phyloP scores from a whole-genome alignment of 192 early-diverging fungal species.

The Funneliformis mosseae region DNA sequence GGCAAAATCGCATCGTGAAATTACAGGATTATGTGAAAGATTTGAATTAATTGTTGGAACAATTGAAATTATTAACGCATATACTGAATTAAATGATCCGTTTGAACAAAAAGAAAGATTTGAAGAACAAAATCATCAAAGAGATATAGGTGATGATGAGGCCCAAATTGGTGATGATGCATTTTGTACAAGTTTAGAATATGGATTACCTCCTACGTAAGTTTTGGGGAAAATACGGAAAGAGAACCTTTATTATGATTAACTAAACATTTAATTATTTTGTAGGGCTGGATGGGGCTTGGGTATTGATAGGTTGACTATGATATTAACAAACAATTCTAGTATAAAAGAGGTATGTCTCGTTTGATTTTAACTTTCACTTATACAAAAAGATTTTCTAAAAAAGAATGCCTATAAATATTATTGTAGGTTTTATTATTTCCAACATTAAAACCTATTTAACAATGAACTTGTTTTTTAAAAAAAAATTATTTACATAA shows the following conservation, averaged over 20 bases:
- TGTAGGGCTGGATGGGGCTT: constrained; percentile 79
- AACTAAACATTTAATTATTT: background rate
- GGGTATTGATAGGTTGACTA: constrained; percentile 94
- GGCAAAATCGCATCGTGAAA: constrained; percentile 93
- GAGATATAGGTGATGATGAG: constrained; percentile 97
- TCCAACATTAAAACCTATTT: constrained; percentile 68
- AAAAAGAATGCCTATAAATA: background rate
- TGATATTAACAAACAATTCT: constrained; percentile 98
- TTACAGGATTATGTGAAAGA: constrained; percentile 91
- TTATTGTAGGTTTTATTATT: constrained; percentile 51
- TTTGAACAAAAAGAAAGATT: constrained; percentile 98
- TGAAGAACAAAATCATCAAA: constrained; percentile 93
- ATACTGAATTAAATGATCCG: constrained; percentile 99
- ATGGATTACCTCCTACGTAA: constrained; percentile 91
- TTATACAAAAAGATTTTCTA: background rate
- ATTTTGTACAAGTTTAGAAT: constrained; percentile 96
- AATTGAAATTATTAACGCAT: constrained; percentile 98
- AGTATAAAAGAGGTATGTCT: constrained; percentile 91
- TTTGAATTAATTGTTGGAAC: constrained; percentile 98
- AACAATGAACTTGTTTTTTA: constrained; percentile 38
- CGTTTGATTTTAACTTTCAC: background rate
- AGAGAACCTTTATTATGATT: too few species aligned
- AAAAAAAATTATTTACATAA: too few species aligned
- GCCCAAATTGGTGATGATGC: constrained; percentile 96
- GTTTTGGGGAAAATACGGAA: constrained; percentile 31